Percentiles rank a stretch among this genome's conserved stretches.
phyloP scores from a whole-genome alignment of 2,329 filamentous ascomycete species.

The Hymenoscyphus albidus region DNA sequence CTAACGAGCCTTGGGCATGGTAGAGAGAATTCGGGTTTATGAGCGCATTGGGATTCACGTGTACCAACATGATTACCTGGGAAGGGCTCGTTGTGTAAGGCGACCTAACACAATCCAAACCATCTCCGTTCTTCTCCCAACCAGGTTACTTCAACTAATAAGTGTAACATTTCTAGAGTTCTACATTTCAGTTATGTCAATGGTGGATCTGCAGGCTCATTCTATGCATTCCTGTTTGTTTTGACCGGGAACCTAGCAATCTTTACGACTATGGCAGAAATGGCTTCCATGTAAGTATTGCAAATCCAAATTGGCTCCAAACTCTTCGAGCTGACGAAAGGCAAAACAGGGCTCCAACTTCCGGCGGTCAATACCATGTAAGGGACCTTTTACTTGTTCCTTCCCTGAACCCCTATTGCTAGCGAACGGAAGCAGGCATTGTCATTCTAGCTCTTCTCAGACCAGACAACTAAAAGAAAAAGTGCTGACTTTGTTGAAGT shows the following conservation, averaged over 20 bases:
- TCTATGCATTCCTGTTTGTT: slow-evolving; percentile 37
- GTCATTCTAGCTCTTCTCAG: no score
- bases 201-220: slow-evolving; percentile 35
- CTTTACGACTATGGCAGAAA: slow-evolving; percentile 24
- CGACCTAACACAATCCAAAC: background rate
- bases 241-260: slow-evolving; percentile 29
- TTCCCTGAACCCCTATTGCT: background rate
- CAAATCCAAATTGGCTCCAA: background rate
- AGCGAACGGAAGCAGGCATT: no score
- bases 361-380: slow-evolving; percentile 50
- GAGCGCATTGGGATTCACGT: slow-evolving; percentile 41
- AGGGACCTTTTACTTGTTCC: slow-evolving; percentile 22
- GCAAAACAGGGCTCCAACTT: slow-evolving; percentile 45
- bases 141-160: slow-evolving; percentile 25
- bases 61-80: slow-evolving; percentile 42
- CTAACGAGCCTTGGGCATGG: background rate
- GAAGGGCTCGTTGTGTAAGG: slow-evolving; percentile 32
- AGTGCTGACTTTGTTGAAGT: slow-evolving; percentile 26
- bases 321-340: background rate
- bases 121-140: background rate
- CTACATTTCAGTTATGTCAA: slow-evolving; percentile 12
- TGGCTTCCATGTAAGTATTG: slow-evolving; percentile 28
- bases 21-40: slow-evolving; percentile 40
- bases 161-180: slow-evolving; percentile 28
- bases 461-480: background rate